Evolutionary conservation across 2,329 filamentous ascomycete genomes (phyloP).

Genomic region (Dactylonectria estremocensis): DNA sequence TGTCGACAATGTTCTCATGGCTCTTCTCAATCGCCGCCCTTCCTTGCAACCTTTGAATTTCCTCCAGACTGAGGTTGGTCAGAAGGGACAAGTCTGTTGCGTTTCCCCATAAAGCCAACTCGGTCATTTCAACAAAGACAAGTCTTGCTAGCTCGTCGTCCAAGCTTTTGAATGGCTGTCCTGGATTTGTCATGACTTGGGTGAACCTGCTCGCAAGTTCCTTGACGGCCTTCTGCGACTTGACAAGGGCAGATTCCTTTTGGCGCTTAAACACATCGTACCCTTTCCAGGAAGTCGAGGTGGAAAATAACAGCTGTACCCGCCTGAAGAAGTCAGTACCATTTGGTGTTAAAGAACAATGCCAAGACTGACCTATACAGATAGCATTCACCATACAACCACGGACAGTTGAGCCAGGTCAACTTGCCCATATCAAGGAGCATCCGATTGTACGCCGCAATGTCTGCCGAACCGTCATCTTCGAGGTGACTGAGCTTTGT

Average conservation of each 20-base stretch:
- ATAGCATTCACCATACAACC: conserved; percentile 79
- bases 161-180: too few relatives aligned
- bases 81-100: conserved; percentile 77
- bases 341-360: too few relatives aligned
- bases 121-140: conserved; percentile 76
- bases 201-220: conserved; percentile 55
- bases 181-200: not conserved
- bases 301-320: conserved; percentile 56
- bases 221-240: conserved; percentile 74
- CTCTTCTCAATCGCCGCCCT: conserved; percentile 71
- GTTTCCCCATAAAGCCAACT: conserved; percentile 80
- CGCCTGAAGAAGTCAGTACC: conserved; percentile 62
- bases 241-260: conserved; percentile 76
- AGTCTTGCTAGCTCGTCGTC: too few relatives aligned
- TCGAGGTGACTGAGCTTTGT: conserved; percentile 10
- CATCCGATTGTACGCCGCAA: conserved; percentile 10
- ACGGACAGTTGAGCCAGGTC: conserved; percentile 50
- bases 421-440: conserved; percentile 5
- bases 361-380: conserved; percentile 66
- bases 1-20: conserved; percentile 78
- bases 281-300: conserved; percentile 68
- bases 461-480: conserved; percentile 9
- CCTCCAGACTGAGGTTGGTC: conserved; percentile 75
- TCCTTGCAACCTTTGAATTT: conserved; percentile 79
- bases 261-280: conserved; percentile 77